Evolutionary conservation across 2,329 filamentous ascomycete genomes (phyloP).

Genomic region (Ascochyta koolunga): DNA sequence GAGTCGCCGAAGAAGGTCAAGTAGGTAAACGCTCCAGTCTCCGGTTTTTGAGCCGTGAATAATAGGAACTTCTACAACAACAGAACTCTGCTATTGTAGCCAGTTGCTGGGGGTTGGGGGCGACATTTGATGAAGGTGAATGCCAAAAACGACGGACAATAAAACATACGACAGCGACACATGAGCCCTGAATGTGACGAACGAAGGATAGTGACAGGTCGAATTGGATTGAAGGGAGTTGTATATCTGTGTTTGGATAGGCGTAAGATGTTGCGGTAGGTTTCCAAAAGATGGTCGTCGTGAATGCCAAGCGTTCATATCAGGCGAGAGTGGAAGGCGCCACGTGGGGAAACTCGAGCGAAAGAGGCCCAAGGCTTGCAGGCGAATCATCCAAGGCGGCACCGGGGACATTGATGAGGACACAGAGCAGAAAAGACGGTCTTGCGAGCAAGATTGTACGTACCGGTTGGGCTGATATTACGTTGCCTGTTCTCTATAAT

Average conservation of each 20-base stretch:
- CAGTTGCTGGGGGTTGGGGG: neutral
- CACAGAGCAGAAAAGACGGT: neutral
- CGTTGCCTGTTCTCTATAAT: neutral
- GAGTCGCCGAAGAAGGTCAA: neutral
- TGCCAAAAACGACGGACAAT: slow-evolving; percentile 4
- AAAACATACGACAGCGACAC: neutral
- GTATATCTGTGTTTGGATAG: neutral
- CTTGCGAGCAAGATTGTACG: slow-evolving; percentile 1
- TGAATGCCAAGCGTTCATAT: slow-evolving; percentile 1
- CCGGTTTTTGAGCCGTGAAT: neutral
- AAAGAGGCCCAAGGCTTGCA: neutral
- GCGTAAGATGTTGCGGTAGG: neutral
- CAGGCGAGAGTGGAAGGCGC: neutral
- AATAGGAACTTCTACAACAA: neutral
- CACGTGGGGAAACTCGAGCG: neutral
- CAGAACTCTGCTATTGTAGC: neutral
- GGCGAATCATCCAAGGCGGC: too few relatives aligned
- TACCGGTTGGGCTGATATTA: neutral
- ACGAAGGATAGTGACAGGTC: neutral
- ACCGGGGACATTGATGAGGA: neutral
- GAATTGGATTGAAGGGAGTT: neutral
- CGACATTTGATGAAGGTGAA: slow-evolving; percentile 24
- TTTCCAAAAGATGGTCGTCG: neutral
- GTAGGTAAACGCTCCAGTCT: neutral
- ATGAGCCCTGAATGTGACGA: neutral